Evolutionary conservation across 2,329 filamentous ascomycete genomes (phyloP).

Genomic region (Trichophyton simii): DNA sequence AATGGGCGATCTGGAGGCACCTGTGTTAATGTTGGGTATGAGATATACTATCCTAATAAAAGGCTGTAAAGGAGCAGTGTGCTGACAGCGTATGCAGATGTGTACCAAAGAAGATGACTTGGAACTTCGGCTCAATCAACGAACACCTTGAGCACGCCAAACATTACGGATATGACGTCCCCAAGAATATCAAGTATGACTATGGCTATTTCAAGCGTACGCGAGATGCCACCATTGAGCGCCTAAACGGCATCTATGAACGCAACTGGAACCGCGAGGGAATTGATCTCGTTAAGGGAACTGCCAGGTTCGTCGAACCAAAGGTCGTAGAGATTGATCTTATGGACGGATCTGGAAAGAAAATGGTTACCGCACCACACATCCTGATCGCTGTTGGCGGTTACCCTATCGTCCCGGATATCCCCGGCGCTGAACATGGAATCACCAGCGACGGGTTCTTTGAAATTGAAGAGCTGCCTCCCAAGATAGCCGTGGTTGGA

Average conservation of each 20-base stretch:
- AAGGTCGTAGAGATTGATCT: slow-evolving; percentile 35
- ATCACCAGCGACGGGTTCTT: slow-evolving; percentile 43
- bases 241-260: slow-evolving; percentile 39
- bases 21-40: slow-evolving; percentile 44
- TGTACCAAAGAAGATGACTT: slow-evolving; percentile 43
- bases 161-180: slow-evolving; percentile 38
- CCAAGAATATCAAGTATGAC: slow-evolving; percentile 31
- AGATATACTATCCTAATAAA: slow-evolving; percentile 1
- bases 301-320: slow-evolving; percentile 34
- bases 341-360: slow-evolving; percentile 29
- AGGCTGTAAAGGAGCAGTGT: neutral
- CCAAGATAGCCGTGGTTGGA: slow-evolving; percentile 39
- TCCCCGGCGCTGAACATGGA: slow-evolving; percentile 37
- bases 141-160: slow-evolving; percentile 35
- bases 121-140: slow-evolving; percentile 39
- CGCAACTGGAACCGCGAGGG: slow-evolving; percentile 39
- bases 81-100: slow-evolving; percentile 26
- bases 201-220: slow-evolving; percentile 38
- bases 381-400: slow-evolving; percentile 39
- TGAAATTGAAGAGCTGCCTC: slow-evolving; percentile 38
- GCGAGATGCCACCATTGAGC: slow-evolving; percentile 35
- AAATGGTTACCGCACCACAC: slow-evolving; percentile 33
- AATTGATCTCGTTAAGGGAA: slow-evolving; percentile 39
- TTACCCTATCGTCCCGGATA: slow-evolving; percentile 32
- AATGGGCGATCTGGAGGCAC: slow-evolving; percentile 37